Percentiles rank a stretch among this genome's conserved stretches.
Evolutionary conservation across 768 basidiomycete species (phyloP).

Genomic region (Tylopilus felleus): DNA sequence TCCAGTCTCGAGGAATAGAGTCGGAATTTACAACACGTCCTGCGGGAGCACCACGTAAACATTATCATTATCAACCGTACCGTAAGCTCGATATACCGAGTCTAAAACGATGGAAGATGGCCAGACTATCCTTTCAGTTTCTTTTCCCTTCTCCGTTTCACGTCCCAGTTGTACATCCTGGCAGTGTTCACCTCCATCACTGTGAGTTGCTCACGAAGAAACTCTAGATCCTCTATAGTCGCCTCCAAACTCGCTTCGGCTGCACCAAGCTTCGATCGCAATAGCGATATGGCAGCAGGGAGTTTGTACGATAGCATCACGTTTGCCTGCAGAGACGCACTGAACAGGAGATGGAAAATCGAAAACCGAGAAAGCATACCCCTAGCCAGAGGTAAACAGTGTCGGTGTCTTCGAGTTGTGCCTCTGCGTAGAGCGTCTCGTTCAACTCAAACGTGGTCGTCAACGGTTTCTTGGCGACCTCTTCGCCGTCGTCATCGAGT

Average conservation of each 20-base stretch:
- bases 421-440: conserved; percentile 92
- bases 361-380: conserved; percentile 45
- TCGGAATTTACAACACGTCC: no score
- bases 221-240: conserved; percentile 86
- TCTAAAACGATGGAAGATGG: no score
- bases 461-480: conserved; percentile 46
- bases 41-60: no score
- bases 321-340: conserved; percentile 66
- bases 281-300: conserved; percentile 67
- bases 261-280: conserved; percentile 67
- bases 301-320: conserved; percentile 96
- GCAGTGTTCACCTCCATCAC: conserved; percentile 97
- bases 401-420: conserved; percentile 81
- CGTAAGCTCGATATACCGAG: neutral
- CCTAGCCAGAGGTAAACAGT: conserved; percentile 95
- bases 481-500: conserved; percentile 52
- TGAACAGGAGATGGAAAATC: neutral
- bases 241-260: conserved; percentile 66
- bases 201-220: conserved; percentile 90
- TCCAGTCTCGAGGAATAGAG: no score
- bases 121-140: conserved; percentile 6
- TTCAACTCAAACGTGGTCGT: conserved; percentile 92
- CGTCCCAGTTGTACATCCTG: conserved; percentile 95
- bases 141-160: conserved; percentile 61
- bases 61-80: neutral